phyloP scores from a whole-genome alignment of 1,284 basidiomycete species.

The Stereum hirsutum region DNA sequence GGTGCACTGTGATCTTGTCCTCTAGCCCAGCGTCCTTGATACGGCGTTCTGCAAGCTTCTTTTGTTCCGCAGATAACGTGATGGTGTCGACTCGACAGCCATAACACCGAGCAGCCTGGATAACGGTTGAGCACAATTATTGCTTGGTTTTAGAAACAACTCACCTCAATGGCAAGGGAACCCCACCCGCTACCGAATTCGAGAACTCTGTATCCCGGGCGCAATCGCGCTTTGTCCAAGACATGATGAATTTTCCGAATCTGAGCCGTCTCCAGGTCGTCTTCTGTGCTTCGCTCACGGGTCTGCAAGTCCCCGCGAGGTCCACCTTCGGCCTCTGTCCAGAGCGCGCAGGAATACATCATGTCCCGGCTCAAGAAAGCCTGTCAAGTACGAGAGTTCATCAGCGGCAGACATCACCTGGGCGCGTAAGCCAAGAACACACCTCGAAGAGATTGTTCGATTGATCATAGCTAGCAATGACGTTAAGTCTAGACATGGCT shows the following conservation, averaged over 20 bases:
- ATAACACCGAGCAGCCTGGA: constrained; percentile 56
- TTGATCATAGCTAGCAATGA: constrained; percentile 85
- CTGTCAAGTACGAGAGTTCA: constrained; percentile 10
- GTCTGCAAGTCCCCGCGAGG: constrained; percentile 46
- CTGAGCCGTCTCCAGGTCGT: constrained; percentile 78
- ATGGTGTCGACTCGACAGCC: constrained; percentile 84
- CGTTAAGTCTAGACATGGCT: constrained; percentile 73
- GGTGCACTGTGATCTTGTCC: constrained; percentile 69
- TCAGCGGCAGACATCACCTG: neutral
- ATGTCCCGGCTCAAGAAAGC: constrained; percentile 83
- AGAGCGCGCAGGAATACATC: constrained; percentile 89
- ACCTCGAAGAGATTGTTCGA: constrained; percentile 76
- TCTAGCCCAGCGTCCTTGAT: constrained; percentile 66
- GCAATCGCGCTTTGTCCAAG: constrained; percentile 67
- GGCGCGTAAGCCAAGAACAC: constrained; percentile 18
- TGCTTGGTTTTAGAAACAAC: neutral
- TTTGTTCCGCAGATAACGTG: constrained; percentile 83
- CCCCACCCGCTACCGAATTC: constrained; percentile 96
- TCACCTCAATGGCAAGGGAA: constrained; percentile 79
- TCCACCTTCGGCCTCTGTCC: constrained; percentile 64
- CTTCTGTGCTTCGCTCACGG: constrained; percentile 30
- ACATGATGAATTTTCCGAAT: constrained; percentile 74
- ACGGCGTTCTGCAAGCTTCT: constrained; percentile 76
- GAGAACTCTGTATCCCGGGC: constrained; percentile 70
- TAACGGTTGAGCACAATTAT: constrained; percentile 1